Evolutionary conservation across 768 basidiomycete genomes (phyloP), one percentile per base, ranked within the genome.

Genomic region (Lentinula lateritia): DNA sequence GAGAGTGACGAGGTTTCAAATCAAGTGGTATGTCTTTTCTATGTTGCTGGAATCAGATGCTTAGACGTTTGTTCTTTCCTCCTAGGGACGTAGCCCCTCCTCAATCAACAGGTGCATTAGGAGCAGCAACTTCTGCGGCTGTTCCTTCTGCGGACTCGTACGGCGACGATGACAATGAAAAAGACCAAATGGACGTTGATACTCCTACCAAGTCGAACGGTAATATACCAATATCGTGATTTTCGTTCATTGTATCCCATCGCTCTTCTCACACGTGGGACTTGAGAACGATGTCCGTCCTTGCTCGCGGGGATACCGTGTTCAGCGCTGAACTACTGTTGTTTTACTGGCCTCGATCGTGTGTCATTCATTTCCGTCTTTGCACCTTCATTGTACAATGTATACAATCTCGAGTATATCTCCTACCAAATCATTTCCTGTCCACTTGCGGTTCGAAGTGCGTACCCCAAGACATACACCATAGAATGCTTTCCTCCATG

Each of bases 1-100:
- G 36, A 82, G 95, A 52, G 97, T 99, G 41, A 99, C 97, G 55
- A 81, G 95, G 55, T 93, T 92, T 68, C 90, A 92, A 70, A 93
- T 93, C 64, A 91, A 90, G 75, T 93, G 91, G 91, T 89, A 62
- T 15, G 88, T 73, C 9, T n/a, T 35, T 5, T 32, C 3, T 10
- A n/a, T 6, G 18, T 13, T 23, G 28, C 42, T 35, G 10, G 18
- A 18, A 23, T 6, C n/a, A 12, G 1, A 41, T 16, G n/a, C 16
- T 52, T 52, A 45, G 8, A n/a, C n/a, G 2, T 7, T 18, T 36
- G 28, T n/a, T 32, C 20, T 18, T 28, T 65, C 0, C 6, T 5
- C 32, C 9, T 23, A 81, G 80, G 81, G 80, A 82, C 62, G 73
- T 81, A 16, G 66, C 72, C 13, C 74, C 78, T 6, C 72, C 76